These are phyloP conservation scores for Tetrapyrgos nigripes DNA, from an alignment of 1,284 basidiomycete genomes.

Conservation along the genomic window DNA sequence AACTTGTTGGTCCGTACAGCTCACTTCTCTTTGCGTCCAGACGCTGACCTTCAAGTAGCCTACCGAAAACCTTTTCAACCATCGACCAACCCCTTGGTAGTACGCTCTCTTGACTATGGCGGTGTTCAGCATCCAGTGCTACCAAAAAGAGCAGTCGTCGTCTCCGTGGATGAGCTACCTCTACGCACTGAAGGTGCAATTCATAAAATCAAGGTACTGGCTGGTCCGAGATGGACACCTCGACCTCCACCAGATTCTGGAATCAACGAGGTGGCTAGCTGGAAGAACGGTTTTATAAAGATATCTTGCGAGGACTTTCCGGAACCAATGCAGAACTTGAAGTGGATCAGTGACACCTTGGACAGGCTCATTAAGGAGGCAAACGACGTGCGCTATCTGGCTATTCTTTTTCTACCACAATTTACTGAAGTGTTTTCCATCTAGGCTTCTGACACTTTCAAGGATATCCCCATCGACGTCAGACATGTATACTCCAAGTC, in stretches of 20 bases:
- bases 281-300: constrained; percentile 81
- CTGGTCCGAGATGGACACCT: constrained; percentile 83
- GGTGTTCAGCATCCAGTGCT: constrained; percentile 76
- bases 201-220: constrained; percentile 83
- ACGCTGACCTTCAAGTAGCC: constrained; percentile 46
- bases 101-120: constrained; percentile 80
- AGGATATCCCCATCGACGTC: constrained; percentile 75
- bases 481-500: constrained; percentile 77
- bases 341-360: constrained; percentile 84
- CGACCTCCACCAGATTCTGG: constrained; percentile 75
- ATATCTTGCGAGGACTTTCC: constrained; percentile 87
- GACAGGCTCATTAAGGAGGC: constrained; percentile 76
- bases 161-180: constrained; percentile 75
- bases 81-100: constrained; percentile 67
- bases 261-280: constrained; percentile 46
- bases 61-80: constrained; percentile 80
- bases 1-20: constrained; percentile 73
- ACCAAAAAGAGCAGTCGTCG: constrained; percentile 74
- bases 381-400: constrained; percentile 63
- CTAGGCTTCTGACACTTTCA: constrained; percentile 51
- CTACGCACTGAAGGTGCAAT: constrained; percentile 65
- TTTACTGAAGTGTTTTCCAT: constrained; percentile 10
- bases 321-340: constrained; percentile 81
- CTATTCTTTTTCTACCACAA: neutral
- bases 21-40: neutral